A percentile compares a stretch with the other conserved stretches of the same genome.
phyloP scores from a whole-genome alignment of 1,284 basidiomycete genomes.

The Golubevia sp. region DNA sequence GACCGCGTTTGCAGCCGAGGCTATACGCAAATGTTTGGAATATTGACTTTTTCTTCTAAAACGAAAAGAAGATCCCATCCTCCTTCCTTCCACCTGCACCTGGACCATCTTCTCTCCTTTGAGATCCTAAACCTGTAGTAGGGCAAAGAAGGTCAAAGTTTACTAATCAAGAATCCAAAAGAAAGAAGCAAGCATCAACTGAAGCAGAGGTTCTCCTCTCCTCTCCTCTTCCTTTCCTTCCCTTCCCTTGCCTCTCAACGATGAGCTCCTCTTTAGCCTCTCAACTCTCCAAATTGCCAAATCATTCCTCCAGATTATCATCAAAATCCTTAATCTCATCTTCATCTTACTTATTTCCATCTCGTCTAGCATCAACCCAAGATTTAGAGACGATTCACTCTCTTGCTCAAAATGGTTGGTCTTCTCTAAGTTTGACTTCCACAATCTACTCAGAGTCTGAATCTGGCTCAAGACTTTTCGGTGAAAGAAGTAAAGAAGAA shows the following conservation, averaged over 20 bases:
- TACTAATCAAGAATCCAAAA: too few species aligned
- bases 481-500: constrained; percentile 73
- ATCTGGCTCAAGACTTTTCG: constrained; percentile 77
- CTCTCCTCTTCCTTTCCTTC: constrained; percentile 9
- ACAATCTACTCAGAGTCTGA: constrained; percentile 19
- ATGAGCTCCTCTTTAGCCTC: constrained; percentile 80
- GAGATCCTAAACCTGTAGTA: too few species aligned
- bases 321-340: constrained; percentile 71
- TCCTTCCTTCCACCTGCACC: too few species aligned
- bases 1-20: too few species aligned
- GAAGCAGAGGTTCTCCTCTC: too few species aligned
- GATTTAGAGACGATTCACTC: constrained; percentile 80
- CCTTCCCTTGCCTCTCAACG: constrained; percentile 5
- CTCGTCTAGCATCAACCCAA: constrained; percentile 48
- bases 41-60: too few species aligned
- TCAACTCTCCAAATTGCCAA: constrained; percentile 80
- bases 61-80: too few species aligned
- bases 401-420: constrained; percentile 78
- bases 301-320: constrained; percentile 78
- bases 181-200: too few species aligned
- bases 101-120: too few species aligned
- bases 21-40: too few species aligned
- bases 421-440: constrained; percentile 66
- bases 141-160: too few species aligned
- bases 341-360: constrained; percentile 78